These are phyloP conservation scores for Jatropha multifida DNA, from an alignment of 441 rosid genomes.

Conservation along the genomic window DNA sequence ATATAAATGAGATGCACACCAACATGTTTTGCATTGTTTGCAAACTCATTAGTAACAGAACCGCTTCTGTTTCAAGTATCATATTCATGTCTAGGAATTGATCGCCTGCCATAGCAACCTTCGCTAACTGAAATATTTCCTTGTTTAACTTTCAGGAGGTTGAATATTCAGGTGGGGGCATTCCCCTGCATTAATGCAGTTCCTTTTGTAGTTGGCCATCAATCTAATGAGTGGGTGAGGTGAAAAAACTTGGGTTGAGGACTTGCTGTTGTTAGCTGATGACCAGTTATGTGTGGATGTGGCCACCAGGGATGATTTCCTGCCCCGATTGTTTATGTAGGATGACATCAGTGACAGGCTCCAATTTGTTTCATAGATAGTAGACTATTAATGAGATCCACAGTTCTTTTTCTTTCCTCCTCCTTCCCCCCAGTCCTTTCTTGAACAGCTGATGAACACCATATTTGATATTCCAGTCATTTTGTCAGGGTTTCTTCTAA, in stretches of 20 bases:
- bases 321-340: conserved; percentile 2
- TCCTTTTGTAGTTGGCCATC: background rate
- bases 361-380: conserved; percentile 4
- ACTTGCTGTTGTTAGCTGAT: background rate
- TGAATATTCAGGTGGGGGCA: conserved; percentile 88
- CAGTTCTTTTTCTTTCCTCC: background rate
- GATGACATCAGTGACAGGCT: conserved; percentile 5
- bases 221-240: background rate
- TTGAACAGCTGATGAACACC: background rate
- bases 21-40: background rate
- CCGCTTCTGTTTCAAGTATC: background rate
- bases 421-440: background rate
- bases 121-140: conserved; percentile 6
- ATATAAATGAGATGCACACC: background rate
- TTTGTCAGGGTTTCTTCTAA: background rate
- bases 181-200: conserved; percentile 35
- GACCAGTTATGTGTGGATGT: background rate
- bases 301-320: background rate
- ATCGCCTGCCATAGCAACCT: background rate
- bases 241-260: conserved; percentile 2
- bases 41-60: background rate
- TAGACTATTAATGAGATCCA: conserved; percentile 4
- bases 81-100: background rate
- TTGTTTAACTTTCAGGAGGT: conserved; percentile 66
- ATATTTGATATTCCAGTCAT: conserved; percentile 1